Base-by-base conservation (phyloP, 1,284 basidiomycete genomes). In the Cutaneotrichosporon sp. region DNA sequence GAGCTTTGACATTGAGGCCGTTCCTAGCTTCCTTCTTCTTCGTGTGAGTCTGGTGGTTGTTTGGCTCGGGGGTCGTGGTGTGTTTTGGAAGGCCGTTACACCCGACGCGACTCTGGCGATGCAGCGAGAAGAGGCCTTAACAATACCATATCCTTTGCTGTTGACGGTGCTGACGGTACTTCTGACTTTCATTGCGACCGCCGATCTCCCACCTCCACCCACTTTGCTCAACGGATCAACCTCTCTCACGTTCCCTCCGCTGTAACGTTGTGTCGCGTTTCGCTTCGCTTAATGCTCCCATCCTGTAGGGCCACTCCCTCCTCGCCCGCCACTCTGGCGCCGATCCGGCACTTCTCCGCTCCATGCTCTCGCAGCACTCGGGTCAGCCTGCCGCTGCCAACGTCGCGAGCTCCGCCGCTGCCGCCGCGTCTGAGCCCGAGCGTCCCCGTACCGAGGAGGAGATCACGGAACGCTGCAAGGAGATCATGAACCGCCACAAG, bases 1-100 rank as follows among this genome's bases (percentile, higher is more conserved):
- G 76, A 92, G 91, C 7, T 99, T 99, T 73, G 89, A 94, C 34
- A 86, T 99, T 63, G 88, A 95, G 74, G 88, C 91, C 9, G 96
- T 99, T 4, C 96, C 97, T 0, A 84, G 88, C 1, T 90, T 95
- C 72, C 81, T 98, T 60, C 80, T 99, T 61, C 86, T 99, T 32
- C 85, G 89, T 69, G 92, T 93, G 70, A 69, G 86, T 55, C 26
- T 18, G 10, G 22, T 30, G 22, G 49, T 50, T 50, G 49, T 50
- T 50, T 50, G 42, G 42, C 42, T 46, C 42, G 2, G 40, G 42
- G 18, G 42, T 46, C 6, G 18, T 9, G 42, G 9, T n/a, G 42
- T 18, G 42, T 16, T 18, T 8, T 46, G 18, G 7, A 4, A 1
- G 42, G 9, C 5, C 3, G 16, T 18, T 8, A 46, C 42, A 46